Evolutionary conservation across 2,329 filamentous ascomycete genomes (phyloP), one percentile per base, ranked within the genome.

Genomic region (Alternaria solani): DNA sequence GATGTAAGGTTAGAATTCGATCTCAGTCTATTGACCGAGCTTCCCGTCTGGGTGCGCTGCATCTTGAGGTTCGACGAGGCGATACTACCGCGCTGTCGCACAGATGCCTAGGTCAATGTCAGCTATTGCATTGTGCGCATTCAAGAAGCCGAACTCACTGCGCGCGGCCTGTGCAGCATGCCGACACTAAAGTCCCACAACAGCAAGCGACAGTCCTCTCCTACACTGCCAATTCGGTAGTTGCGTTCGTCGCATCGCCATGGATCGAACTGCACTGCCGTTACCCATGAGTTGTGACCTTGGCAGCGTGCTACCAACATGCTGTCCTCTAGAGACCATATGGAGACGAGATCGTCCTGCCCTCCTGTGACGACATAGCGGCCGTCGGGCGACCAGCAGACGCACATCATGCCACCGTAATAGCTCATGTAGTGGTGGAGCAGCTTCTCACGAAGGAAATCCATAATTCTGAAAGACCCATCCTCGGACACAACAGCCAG

Each of bases 121-220:
- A 57, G 39, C 23, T 54, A 32, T 32, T 32, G 16, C 30, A 26
- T 14, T 25, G 20, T 51, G 16, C 46, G 7, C 51, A 7, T 23
- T 38, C 20, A 18, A 18, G n/a, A 14, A 18, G 30, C 20, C 43
- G 20, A 41, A 47, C 55, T 60, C 82, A 93, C 91, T 68, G 88
- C 90, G 80, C 94, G 94, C 20, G 95, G 94, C 61, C 94, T 87
- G 78, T 96, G 92, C 70, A 99, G 84, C 94, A 98, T 98, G 69
- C 93, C 93, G 42, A 97, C 93, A 67, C 90, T 97, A 77, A 99
- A 99, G 81, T 99, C 95, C 95, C 95, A 99, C 12, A 99, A 83
- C 60, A 97, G 87, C 18, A 99, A 82, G 58, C 93, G 86, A 70
- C 94, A 92, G 76, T 99, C 95, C 75, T 98, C 94, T 14, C 94